Conservation (phyloP, 768 basidiomycete genomes). For the Termitomyces sp. region DNA sequence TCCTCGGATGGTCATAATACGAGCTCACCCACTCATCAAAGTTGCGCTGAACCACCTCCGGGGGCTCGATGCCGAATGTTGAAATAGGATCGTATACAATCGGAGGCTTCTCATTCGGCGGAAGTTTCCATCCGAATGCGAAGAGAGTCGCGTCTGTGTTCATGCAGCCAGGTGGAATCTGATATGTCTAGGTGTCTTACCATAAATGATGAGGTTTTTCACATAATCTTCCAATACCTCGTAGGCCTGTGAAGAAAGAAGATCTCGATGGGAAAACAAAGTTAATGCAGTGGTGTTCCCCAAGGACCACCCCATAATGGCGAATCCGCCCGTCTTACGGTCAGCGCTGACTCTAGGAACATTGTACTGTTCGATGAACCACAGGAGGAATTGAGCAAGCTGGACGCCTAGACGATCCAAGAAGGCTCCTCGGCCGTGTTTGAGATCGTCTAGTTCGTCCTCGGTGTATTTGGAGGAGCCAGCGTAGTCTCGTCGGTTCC, state of each 20-base stretch:
- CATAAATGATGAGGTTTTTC: slow-evolving; percentile 27
- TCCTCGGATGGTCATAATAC: slow-evolving; percentile 23
- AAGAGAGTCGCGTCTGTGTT: slow-evolving; percentile 27
- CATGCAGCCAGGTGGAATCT: background rate
- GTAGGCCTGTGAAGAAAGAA: slow-evolving; percentile 19
- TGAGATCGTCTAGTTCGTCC: slow-evolving; percentile 26
- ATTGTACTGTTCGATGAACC: slow-evolving; percentile 20
- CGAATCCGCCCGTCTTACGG: slow-evolving; percentile 27
- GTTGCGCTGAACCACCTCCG: slow-evolving; percentile 14
- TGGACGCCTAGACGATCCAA: slow-evolving; percentile 22
- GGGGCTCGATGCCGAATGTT: background rate
- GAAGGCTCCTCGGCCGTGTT: slow-evolving; percentile 18
- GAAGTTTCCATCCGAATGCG: slow-evolving; percentile 25
- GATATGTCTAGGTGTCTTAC: slow-evolving; percentile 13
- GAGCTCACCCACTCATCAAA: slow-evolving; percentile 26
- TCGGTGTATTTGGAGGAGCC: slow-evolving; percentile 28
- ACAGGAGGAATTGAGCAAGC: slow-evolving; percentile 23
- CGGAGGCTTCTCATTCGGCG: slow-evolving; percentile 11
- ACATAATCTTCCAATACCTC: slow-evolving; percentile 25
- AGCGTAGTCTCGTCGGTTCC: slow-evolving; percentile 29
- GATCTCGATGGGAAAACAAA: slow-evolving; percentile 20
- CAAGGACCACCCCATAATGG: slow-evolving; percentile 35
- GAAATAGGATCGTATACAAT: slow-evolving; percentile 9
- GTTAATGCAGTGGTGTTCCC: slow-evolving; percentile 25
- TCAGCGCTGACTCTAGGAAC: slow-evolving; percentile 23